phyloP scores from a whole-genome alignment of 2,329 filamentous ascomycete genomes.

The Aspergillus ustus region DNA sequence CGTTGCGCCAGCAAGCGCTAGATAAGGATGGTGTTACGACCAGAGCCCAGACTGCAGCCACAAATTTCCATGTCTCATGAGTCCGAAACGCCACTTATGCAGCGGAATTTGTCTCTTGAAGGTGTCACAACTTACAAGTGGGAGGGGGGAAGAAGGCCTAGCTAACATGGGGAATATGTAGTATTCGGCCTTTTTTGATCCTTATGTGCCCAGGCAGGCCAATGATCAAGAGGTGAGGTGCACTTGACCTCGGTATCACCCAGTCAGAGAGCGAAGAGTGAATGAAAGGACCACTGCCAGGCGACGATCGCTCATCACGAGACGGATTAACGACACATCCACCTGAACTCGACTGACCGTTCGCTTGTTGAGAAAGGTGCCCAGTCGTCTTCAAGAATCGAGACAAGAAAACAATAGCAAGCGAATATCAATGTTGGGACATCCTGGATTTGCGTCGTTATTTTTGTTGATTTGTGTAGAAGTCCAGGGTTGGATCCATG shows the following conservation, averaged over 20 bases:
- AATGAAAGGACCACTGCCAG: not conserved
- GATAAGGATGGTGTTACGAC: not conserved
- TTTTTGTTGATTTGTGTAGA: not conserved
- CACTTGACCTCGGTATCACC: not conserved
- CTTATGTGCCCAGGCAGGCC: conserved; percentile 4
- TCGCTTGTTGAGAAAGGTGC: not conserved
- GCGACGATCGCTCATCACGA: conserved; percentile 1
- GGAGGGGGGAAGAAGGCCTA: not conserved
- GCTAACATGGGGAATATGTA: not conserved
- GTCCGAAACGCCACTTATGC: conserved; percentile 9
- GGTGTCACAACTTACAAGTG: conserved; percentile 3
- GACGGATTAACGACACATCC: not conserved
- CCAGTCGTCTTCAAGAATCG: not conserved
- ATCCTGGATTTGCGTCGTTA: not conserved
- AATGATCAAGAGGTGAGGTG: conserved; percentile 7
- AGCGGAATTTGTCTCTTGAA: not conserved
- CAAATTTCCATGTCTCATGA: not conserved
- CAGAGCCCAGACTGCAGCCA: not conserved
- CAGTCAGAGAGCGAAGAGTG: conserved; percentile 2
- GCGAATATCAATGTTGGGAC: not conserved
- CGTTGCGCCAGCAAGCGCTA: not conserved
- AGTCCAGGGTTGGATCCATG: not conserved
- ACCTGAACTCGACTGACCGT: not conserved
- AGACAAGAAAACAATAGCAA: not conserved
- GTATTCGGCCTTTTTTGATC: conserved; percentile 1